Percentiles rank a stretch among this genome's conserved stretches.
Evolutionary conservation across 805 yeast species (phyloP).

Genomic region (Yamadazyma philogaea): DNA sequence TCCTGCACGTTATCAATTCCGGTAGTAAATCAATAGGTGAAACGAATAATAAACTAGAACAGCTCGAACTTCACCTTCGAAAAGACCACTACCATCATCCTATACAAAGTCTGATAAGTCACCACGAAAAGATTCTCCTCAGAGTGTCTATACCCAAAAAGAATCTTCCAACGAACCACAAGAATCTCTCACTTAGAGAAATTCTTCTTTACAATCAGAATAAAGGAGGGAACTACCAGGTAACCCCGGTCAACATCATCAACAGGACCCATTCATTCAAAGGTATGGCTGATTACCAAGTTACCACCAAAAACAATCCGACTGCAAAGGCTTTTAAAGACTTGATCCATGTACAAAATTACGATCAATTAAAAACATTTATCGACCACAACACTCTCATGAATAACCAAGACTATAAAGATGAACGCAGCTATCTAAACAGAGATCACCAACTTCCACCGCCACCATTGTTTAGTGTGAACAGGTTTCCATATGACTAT

Average conservation of each 20-base stretch:
- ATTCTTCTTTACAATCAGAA: constrained; percentile 31
- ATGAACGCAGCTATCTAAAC: constrained; percentile 23
- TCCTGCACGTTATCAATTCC: constrained; percentile 41
- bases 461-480: constrained; percentile 78
- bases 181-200: constrained; percentile 41
- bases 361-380: constrained; percentile 23
- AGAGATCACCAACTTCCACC: constrained; percentile 68
- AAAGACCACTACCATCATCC: constrained; percentile 58
- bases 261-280: constrained; percentile 73
- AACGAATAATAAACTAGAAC: neutral
- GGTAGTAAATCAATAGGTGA: constrained; percentile 19
- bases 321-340: constrained; percentile 27
- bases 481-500: constrained; percentile 74
- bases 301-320: constrained; percentile 53
- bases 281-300: constrained; percentile 86
- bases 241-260: constrained; percentile 64
- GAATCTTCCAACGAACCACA: constrained; percentile 37
- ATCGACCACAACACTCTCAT: constrained; percentile 24
- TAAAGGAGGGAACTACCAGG: constrained; percentile 30
- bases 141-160: constrained; percentile 61
- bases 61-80: constrained; percentile 39
- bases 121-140: constrained; percentile 55
- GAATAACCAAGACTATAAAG: constrained; percentile 27
- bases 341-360: constrained; percentile 21
- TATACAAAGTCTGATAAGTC: constrained; percentile 49